Evolutionary conservation across 2,329 filamentous ascomycete genomes (phyloP).

Genomic region (Colletotrichum sojae): DNA sequence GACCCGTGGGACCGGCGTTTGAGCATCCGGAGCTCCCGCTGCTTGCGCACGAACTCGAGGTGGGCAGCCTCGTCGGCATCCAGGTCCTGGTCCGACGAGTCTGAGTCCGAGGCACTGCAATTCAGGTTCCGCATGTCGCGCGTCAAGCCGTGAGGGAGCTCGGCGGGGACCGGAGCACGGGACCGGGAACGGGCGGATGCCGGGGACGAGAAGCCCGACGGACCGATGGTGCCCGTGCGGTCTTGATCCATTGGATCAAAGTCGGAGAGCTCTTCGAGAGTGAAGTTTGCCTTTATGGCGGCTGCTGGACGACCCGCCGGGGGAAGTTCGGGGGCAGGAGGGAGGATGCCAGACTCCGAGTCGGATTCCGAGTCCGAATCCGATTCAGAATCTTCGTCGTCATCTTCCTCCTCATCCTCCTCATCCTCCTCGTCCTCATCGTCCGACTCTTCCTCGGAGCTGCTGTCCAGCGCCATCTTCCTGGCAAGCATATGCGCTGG

Average conservation of each 20-base stretch:
- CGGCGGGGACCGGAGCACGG: constrained; percentile 44
- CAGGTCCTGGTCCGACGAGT: constrained; percentile 54
- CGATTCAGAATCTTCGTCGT: constrained; percentile 10
- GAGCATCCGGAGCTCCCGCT: constrained; percentile 59
- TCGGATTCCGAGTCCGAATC: constrained; percentile 41
- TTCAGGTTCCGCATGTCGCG: constrained; percentile 61
- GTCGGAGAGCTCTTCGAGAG: constrained; percentile 61
- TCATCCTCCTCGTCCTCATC: constrained; percentile 32
- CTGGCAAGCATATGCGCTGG: not conserved
- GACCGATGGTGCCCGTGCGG: constrained; percentile 58
- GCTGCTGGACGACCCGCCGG: constrained; percentile 26
- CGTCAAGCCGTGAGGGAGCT: constrained; percentile 61
- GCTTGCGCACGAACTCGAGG: constrained; percentile 55
- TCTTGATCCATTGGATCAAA: constrained; percentile 62
- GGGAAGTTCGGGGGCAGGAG: constrained; percentile 11
- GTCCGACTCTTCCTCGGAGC: constrained; percentile 30
- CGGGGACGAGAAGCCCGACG: constrained; percentile 62
- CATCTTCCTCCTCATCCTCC: constrained; percentile 42
- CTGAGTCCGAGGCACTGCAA: constrained; percentile 54
- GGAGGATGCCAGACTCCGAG: constrained; percentile 42
- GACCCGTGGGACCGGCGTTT: constrained; percentile 66
- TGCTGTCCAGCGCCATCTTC: constrained; percentile 22
- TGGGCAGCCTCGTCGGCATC: constrained; percentile 51
- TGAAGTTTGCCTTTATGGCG: constrained; percentile 47
- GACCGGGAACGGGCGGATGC: constrained; percentile 58